Conservation (phyloP, 352 stramenopile species). For the Achlya hypogyna region DNA sequence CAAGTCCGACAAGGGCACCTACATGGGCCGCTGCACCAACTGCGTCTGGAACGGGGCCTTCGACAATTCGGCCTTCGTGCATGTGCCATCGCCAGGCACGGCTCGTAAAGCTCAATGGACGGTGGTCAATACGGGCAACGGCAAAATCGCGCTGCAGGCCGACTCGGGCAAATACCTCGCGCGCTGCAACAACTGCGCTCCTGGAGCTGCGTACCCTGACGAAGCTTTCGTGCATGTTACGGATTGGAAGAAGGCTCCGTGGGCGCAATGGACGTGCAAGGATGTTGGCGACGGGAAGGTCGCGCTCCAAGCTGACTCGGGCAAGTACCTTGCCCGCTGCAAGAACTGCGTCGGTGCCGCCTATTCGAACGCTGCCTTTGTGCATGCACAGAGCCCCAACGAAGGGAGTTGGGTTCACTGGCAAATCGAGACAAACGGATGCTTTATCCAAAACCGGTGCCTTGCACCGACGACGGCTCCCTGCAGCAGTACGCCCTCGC, state of each 20-base stretch:
- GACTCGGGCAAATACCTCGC: conserved; percentile 11
- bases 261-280: conserved; percentile 6
- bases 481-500: too few relatives aligned
- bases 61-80: conserved; percentile 4
- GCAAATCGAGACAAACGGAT: not conserved
- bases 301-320: conserved; percentile 6
- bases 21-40: not conserved
- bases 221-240: conserved; percentile 8
- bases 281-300: conserved; percentile 10
- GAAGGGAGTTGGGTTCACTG: not conserved
- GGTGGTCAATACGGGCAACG: conserved; percentile 13
- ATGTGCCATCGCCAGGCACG: not conserved
- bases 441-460: too few relatives aligned
- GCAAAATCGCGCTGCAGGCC: conserved; percentile 9
- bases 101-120: conserved; percentile 1
- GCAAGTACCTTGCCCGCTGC: conserved; percentile 4
- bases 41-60: not conserved
- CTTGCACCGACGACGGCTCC: too few relatives aligned
- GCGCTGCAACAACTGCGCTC: conserved; percentile 8
- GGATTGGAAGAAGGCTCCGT: not conserved
- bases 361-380: conserved; percentile 1
- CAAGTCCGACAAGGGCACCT: conserved; percentile 1
- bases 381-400: not conserved
- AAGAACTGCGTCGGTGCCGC: conserved; percentile 7
- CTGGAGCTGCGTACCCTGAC: not conserved